phyloP scores from a whole-genome alignment of 768 basidiomycete genomes.

The Auricularia cornea region DNA sequence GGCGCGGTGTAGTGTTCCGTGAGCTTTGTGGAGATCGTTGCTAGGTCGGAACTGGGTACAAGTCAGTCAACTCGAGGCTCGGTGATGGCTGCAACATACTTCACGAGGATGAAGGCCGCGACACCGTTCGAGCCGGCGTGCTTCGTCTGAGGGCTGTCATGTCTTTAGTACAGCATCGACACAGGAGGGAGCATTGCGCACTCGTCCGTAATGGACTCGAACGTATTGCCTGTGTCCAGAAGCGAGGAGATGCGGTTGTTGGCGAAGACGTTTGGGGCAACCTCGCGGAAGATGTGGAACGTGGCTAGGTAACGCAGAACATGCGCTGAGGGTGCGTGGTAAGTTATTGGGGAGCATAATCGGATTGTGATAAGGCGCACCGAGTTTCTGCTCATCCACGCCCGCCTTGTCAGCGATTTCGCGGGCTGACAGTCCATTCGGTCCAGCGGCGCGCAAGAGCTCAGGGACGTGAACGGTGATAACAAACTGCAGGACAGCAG shows the following conservation, averaged over 20 bases:
- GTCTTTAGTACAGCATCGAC: not conserved
- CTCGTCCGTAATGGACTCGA: conserved; percentile 41
- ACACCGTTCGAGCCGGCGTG: conserved; percentile 59
- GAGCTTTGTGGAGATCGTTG: conserved; percentile 64
- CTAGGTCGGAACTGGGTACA: no score
- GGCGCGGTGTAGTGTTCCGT: conserved; percentile 41
- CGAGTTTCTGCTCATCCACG: not conserved
- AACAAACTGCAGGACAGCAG: conserved; percentile 63
- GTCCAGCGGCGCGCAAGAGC: conserved; percentile 57
- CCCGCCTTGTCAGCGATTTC: not conserved
- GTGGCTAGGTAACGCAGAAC: conserved; percentile 69
- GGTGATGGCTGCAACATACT: conserved; percentile 38
- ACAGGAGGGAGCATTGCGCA: conserved; percentile 19
- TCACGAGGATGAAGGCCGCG: conserved; percentile 61
- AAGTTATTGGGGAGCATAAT: no score
- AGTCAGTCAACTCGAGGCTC: no score
- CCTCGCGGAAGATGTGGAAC: conserved; percentile 66
- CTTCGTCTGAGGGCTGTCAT: conserved; percentile 49
- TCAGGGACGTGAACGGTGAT: conserved; percentile 67
- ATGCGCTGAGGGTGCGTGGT: conserved; percentile 39
- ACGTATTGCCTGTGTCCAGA: conserved; percentile 57
- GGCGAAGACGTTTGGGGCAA: conserved; percentile 62
- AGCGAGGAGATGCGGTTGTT: conserved; percentile 62
- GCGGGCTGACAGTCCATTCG: conserved; percentile 8
- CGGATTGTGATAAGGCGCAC: no score